Conservation (phyloP, 371 early-diverging fungal genomes). For the Mucor piriformis region DNA sequence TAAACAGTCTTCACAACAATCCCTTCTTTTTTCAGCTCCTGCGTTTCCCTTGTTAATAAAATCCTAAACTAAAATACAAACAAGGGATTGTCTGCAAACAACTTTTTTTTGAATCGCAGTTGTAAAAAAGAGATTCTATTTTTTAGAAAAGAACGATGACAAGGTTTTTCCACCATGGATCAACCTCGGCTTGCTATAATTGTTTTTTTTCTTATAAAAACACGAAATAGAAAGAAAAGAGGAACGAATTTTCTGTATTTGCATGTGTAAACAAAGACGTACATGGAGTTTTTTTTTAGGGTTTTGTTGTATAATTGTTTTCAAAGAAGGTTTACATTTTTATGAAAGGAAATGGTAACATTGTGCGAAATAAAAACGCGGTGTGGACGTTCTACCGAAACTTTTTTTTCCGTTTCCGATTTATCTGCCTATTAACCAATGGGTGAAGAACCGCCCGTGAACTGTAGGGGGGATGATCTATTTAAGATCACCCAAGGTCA, state of each 20-base stretch:
- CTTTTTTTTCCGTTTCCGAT: not conserved
- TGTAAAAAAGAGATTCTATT: not conserved
- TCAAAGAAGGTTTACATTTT: not conserved
- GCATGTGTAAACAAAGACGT: not conserved
- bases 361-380: too few species aligned
- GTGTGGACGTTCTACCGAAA: not conserved
- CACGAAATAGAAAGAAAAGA: not conserved
- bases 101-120: not conserved
- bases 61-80: not conserved
- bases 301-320: not conserved
- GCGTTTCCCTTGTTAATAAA: not conserved
- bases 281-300: not conserved
- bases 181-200: not conserved
- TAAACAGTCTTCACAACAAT: not conserved
- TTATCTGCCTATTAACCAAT: not conserved
- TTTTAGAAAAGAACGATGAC: not conserved
- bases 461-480: not conserved
- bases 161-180: not conserved
- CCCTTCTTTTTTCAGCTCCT: not conserved
- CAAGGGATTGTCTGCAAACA: not conserved
- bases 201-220: not conserved
- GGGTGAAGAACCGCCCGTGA: not conserved
- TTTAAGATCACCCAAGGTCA: not conserved
- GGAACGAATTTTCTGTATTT: not conserved
- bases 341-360: too few species aligned